Evolutionary conservation across 129 eudicot genomes (phyloP).

Genomic region (Logfia minima): DNA sequence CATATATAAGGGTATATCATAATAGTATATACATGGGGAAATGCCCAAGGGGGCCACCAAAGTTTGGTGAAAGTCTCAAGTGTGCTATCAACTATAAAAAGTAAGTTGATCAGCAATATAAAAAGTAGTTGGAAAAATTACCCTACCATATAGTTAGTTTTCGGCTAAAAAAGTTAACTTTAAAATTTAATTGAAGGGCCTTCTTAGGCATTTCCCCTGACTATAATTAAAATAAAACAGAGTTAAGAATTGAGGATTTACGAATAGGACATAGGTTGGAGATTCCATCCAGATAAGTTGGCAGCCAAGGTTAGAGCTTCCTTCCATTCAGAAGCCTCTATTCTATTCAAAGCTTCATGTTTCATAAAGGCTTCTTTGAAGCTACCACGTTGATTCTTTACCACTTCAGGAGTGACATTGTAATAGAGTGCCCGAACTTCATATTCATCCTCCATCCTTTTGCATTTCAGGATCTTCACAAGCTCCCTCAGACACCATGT

Average conservation of each 20-base stretch:
- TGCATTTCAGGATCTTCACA: constrained; percentile 33
- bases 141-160: no score
- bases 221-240: background rate
- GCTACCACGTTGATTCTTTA: constrained; percentile 16
- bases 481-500: constrained; percentile 38
- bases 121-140: no score
- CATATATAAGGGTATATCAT: background rate
- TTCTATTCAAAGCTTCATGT: constrained; percentile 26
- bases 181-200: no score
- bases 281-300: constrained; percentile 24
- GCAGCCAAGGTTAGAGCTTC: constrained; percentile 13
- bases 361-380: constrained; percentile 26
- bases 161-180: no score
- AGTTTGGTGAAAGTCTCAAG: background rate
- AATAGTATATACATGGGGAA: background rate
- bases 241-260: background rate
- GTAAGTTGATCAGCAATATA: no score
- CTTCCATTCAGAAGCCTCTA: constrained; percentile 26
- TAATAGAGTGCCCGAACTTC: constrained; percentile 25
- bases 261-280: constrained; percentile 19
- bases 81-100: no score
- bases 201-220: no score
- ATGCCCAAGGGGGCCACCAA: background rate
- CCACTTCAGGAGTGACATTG: constrained; percentile 21
- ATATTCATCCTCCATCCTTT: constrained; percentile 3